A percentile compares a stretch with the other conserved stretches of the same genome.
These are phyloP conservation scores for Logfia minima DNA, from an alignment of 129 eudicot genomes.

Conservation along the genomic window DNA sequence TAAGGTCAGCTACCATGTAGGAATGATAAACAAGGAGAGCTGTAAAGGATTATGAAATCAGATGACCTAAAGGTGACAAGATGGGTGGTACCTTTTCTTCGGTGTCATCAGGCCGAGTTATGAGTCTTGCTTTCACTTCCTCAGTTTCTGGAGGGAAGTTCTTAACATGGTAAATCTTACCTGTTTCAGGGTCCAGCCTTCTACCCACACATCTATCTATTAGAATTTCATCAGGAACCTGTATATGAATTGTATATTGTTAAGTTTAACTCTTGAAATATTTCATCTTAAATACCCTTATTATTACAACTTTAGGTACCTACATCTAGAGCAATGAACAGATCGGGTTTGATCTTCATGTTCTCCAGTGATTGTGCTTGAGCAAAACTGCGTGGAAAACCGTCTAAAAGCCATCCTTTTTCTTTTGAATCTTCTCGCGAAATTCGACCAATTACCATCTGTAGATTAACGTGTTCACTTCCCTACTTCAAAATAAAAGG, in stretches of 20 bases:
- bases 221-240: conserved; percentile 97
- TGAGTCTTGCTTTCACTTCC: conserved; percentile 76
- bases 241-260: neutral
- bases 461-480: conserved; percentile 20
- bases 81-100: conserved; percentile 70
- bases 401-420: conserved; percentile 98
- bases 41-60: neutral
- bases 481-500: neutral
- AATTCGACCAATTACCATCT: conserved; percentile 88
- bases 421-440: conserved; percentile 76
- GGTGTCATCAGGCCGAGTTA: conserved; percentile 92
- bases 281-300: no score
- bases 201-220: conserved; percentile 98
- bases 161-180: conserved; percentile 81
- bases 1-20: neutral
- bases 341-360: conserved; percentile 80
- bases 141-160: conserved; percentile 83
- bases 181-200: conserved; percentile 90
- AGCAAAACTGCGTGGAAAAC: conserved; percentile 78
- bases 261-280: no score
- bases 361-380: conserved; percentile 91
- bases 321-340: conserved; percentile 80
- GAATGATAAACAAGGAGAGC: neutral
- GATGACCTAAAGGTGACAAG: neutral
- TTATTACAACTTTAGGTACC: no score